phyloP scores from a whole-genome alignment of 768 basidiomycete genomes.

The Leucosporidium creatinivorum region DNA sequence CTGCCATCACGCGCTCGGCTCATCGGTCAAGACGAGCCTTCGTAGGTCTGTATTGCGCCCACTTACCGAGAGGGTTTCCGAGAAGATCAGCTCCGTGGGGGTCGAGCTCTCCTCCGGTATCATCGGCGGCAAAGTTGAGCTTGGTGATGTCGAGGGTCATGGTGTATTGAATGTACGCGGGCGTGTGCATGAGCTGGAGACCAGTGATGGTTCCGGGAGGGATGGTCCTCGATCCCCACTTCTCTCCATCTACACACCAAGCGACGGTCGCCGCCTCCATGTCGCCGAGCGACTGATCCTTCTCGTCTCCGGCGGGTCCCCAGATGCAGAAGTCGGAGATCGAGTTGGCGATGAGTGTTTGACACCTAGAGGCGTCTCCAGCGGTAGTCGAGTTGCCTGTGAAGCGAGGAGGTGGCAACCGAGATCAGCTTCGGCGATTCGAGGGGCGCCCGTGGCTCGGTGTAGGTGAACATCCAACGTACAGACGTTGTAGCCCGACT shows the following conservation, averaged over 20 bases:
- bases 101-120: conserved; percentile 57
- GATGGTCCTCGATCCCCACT: conserved; percentile 62
- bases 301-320: conserved; percentile 12
- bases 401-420: conserved; percentile 2
- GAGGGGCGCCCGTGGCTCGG: too few relatives aligned
- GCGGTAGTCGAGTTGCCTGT: conserved; percentile 20
- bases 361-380: conserved; percentile 11
- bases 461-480: neutral
- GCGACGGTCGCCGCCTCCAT: conserved; percentile 33
- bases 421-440: neutral
- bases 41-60: too few relatives aligned
- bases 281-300: neutral
- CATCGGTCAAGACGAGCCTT: too few relatives aligned
- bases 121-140: conserved; percentile 50
- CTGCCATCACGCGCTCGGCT: too few relatives aligned
- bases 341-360: conserved; percentile 33
- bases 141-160: conserved; percentile 50
- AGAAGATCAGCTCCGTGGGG: conserved; percentile 51
- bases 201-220: conserved; percentile 57
- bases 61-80: conserved; percentile 49
- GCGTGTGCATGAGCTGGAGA: conserved; percentile 45
- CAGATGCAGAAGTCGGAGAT: conserved; percentile 33
- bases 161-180: conserved; percentile 38
- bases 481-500: neutral
- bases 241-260: conserved; percentile 38